Base-by-base conservation (phyloP, 768 basidiomycete genomes). In the Gautieria morchelliformis region DNA sequence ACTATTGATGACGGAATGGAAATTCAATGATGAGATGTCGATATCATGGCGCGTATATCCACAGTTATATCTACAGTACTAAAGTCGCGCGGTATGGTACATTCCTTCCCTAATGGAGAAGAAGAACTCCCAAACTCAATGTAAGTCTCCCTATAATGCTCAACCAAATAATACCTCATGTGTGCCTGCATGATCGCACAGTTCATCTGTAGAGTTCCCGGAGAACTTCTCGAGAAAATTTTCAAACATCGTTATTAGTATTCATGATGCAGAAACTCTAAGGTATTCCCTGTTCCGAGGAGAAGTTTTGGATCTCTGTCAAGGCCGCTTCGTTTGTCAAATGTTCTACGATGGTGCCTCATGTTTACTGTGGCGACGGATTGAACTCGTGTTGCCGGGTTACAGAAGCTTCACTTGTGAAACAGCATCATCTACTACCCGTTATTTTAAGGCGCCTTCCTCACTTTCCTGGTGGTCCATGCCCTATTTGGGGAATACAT, bases 141-240 rank as follows among this genome's bases (percentile, higher is more conserved):
- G 27, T 27, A 27, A 27, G 5, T 27, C 2, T 27, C 27, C 27
- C 27, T 27, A 5, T 27, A 27, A 27, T 5, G 27, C 27, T 27
- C 3, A 27, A 27, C 27, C 27, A 27, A 27, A 27, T 27, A 5
- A 5, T 5, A 3, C 27, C 27, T 27, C 27, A 27, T 27, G 27
- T 27, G 27, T 5, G 3, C 27, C 19, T 53, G 30, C 14, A 41
- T 4, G 2, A n/a, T 12, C 14, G 40, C 12, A 41, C 22, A 41
- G 53, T 40, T 41, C 41, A 54, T 54, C 27, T 44, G 24, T 41
- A 11, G 37, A 14, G 53, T 41, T 54, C 53, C 53, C 1, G 53
- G 39, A 19, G 53, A 54, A 54, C 53, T 54, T 39, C 19, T 54
- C 20, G 27, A 27, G 22, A 54, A 54, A 27, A 19, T 37, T 54